phyloP scores from a whole-genome alignment of 306 rosid genomes.

The Quercus dentata region DNA sequence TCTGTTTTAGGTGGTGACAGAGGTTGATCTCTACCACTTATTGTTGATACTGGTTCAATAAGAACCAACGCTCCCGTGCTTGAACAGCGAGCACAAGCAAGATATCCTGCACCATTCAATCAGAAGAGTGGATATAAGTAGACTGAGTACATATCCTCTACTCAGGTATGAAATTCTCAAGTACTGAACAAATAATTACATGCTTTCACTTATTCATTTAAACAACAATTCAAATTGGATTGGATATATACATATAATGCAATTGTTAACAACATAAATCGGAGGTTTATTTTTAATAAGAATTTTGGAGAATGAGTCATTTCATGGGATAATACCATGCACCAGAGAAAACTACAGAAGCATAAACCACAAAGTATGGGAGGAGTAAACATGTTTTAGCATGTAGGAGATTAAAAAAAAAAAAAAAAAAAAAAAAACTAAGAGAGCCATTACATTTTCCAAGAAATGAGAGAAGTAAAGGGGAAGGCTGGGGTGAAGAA shows the following conservation, averaged over 20 bases:
- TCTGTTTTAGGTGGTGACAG: slow-evolving; percentile 69
- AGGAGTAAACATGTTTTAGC: not conserved
- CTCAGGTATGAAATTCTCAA: slow-evolving; percentile 10
- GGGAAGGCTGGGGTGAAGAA: too few relatives aligned
- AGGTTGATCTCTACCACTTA: slow-evolving; percentile 53
- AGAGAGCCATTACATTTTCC: too few relatives aligned
- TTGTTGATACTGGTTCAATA: slow-evolving; percentile 59
- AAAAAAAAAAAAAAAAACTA: too few relatives aligned
- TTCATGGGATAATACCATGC: not conserved
- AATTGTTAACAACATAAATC: not conserved
- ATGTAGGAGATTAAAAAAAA: too few relatives aligned
- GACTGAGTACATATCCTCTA: not conserved
- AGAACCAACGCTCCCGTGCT: slow-evolving; percentile 71
- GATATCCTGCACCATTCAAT: slow-evolving; percentile 54
- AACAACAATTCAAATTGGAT: not conserved
- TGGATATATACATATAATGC: not conserved
- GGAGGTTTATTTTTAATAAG: not conserved
- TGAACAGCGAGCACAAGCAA: slow-evolving; percentile 96
- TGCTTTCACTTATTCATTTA: not conserved
- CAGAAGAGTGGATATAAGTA: not conserved
- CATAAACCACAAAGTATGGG: not conserved
- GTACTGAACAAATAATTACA: not conserved
- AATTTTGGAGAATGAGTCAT: not conserved
- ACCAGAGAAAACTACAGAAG: not conserved
- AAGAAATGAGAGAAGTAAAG: too few relatives aligned